These are phyloP conservation scores for Chalciporus sp. DNA, from an alignment of 1,284 basidiomycete species.

Conservation along the genomic window DNA sequence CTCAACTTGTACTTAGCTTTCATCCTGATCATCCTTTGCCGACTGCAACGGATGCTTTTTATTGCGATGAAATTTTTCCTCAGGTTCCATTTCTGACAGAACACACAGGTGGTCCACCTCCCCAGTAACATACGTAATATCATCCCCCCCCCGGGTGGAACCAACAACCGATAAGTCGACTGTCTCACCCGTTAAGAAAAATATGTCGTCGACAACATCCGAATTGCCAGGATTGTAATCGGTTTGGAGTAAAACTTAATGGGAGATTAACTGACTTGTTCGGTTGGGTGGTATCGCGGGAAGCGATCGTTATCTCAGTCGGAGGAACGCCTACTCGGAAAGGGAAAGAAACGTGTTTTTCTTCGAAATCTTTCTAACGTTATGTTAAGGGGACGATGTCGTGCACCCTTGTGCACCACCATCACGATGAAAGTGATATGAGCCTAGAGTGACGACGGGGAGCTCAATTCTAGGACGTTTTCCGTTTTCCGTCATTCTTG, in stretches of 20 bases:
- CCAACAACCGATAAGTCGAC: neutral
- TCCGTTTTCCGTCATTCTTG: neutral
- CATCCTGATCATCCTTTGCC: conserved; percentile 33
- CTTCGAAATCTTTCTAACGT: conserved; percentile 10
- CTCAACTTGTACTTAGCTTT: conserved; percentile 23
- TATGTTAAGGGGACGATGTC: neutral
- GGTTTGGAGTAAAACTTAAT: neutral
- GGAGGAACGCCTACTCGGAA: conserved; percentile 14
- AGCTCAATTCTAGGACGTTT: neutral
- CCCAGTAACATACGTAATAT: conserved; percentile 31
- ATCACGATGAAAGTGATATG: neutral
- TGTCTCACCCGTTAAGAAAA: neutral
- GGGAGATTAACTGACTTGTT: conserved; percentile 10
- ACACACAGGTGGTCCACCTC: conserved; percentile 10
- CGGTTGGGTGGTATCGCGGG: neutral
- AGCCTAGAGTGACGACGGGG: neutral
- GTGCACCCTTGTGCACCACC: neutral
- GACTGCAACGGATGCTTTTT: conserved; percentile 32
- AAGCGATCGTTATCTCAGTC: conserved; percentile 16
- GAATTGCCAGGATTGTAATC: neutral
- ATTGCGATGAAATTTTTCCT: conserved; percentile 21
- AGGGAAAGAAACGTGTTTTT: conserved; percentile 17
- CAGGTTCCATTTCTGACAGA: conserved; percentile 23
- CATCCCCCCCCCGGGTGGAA: neutral
- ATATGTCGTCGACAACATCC: neutral